Base-by-base conservation (phyloP, 257 asterid genomes). In the Solanum medicagineum region DNA sequence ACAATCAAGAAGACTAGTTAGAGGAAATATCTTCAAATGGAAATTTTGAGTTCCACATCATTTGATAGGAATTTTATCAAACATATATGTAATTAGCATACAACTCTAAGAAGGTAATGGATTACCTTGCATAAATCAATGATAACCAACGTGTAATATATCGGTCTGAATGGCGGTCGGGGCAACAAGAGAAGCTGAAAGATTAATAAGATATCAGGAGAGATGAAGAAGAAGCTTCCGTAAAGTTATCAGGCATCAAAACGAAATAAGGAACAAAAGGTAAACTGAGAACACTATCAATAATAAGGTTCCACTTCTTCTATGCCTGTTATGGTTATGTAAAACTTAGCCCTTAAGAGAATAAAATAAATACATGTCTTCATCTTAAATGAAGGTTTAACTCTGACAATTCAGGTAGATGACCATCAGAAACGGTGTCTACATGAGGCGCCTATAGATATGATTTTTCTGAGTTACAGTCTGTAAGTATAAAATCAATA, bases 41-140 rank as follows among this genome's bases (percentile, higher is more conserved):
- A 19, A 81, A 20, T 10, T 42, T 74, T 68, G 32, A 68, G 63
- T 15, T 69, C 24, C 74, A 66, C 57, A 24, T 29, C 80, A 44
- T 32, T 68, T 36, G 32, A 85, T 32, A 81, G 86, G n/a, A 75
- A 81, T 29, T 54, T 15, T 51, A 56, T 60, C 5, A 68, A 59
- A 53, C 80, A 55, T 19, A 49, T 53, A 17, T 20, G 29, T 14
- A 70, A 57, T n/a, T 36, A 63, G 59, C 63, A 56, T 40, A 12
- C 20, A 20, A 63, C 14, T 32, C 63, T 53, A 81, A 71, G 7
- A 51, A 45, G 26, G 44, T 68, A 62, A 19, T 8, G 13, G 84
- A 73, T 60, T 93, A 95, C 99, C 99, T 97, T 97, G 92, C 99
- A 97, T 36, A 97, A 92, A 87, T 97, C 99, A 90, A 97, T 97